These are phyloP conservation scores for Euphrasia confusa DNA, from an alignment of 257 asterid species.

Conservation along the genomic window DNA sequence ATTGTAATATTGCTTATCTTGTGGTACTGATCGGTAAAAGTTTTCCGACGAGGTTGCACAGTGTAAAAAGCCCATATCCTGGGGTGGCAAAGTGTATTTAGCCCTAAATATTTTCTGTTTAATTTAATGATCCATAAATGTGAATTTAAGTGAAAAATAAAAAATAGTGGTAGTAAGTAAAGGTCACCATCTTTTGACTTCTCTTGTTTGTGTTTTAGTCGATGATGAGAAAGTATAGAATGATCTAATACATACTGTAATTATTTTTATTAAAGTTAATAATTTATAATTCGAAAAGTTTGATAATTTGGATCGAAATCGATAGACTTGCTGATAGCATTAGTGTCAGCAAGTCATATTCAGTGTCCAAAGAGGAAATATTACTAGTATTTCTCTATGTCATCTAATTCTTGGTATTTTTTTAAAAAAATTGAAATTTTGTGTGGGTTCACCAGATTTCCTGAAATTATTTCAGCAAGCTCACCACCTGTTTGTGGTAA, in stretches of 20 bases:
- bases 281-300: too few relatives aligned
- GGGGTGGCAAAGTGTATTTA: too few relatives aligned
- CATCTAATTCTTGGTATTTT: not conserved
- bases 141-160: not conserved
- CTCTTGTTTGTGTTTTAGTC: conserved; percentile 25
- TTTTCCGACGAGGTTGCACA: too few relatives aligned
- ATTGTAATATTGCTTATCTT: too few relatives aligned
- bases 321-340: too few relatives aligned
- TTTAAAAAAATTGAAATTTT: too few relatives aligned
- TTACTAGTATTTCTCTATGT: not conserved
- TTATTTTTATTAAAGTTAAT: too few relatives aligned
- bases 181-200: conserved; percentile 31
- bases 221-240: conserved; percentile 9
- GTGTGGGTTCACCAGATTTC: not conserved
- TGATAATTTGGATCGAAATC: too few relatives aligned
- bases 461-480: not conserved
- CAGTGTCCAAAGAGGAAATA: not conserved
- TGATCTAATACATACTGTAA: conserved; percentile 3
- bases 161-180: not conserved
- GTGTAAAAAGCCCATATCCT: too few relatives aligned
- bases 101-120: too few relatives aligned
- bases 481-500: conserved; percentile 1
- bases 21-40: too few relatives aligned
- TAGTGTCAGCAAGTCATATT: not conserved
- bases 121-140: too few relatives aligned